Conservation (phyloP, 169 alveolate genomes). For the Plasmodium gonderi region DNA sequence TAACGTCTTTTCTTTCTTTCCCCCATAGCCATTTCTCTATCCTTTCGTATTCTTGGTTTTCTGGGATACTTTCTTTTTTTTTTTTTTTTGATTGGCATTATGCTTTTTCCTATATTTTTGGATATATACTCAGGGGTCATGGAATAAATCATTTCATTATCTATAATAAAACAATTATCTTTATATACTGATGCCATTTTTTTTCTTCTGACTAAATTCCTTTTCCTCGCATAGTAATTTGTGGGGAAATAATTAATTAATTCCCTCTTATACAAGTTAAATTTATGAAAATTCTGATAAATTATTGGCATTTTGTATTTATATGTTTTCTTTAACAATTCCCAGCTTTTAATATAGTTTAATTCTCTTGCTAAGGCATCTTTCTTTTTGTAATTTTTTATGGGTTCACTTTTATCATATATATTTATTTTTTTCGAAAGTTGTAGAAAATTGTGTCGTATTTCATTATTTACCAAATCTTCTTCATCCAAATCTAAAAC, state of each 20-base stretch:
- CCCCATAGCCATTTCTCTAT: not conserved
- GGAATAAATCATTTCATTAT: conserved; percentile 60
- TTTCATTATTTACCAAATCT: conserved; percentile 10
- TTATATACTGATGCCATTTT: not conserved
- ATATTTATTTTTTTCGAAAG: conserved; percentile 1
- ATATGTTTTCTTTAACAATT: conserved; percentile 34
- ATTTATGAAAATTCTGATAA: conserved; percentile 23
- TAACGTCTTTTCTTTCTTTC: not conserved
- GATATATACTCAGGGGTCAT: conserved; percentile 65
- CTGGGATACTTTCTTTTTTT: not conserved
- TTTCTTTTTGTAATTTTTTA: conserved; percentile 6
- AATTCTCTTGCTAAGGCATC: conserved; percentile 39
- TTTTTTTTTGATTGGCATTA: not conserved
- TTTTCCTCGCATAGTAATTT: conserved; percentile 22
- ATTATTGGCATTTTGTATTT: conserved; percentile 46
- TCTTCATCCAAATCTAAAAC: conserved; percentile 33
- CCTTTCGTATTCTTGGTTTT: not conserved
- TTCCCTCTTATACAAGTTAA: conserved; percentile 14
- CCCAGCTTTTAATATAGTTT: conserved; percentile 25
- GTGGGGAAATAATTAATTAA: conserved; percentile 11
- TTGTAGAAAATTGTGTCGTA: conserved; percentile 8
- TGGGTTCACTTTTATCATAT: conserved; percentile 46
- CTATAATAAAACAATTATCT: conserved; percentile 38
- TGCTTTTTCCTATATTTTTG: conserved; percentile 4
- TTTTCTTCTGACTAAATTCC: conserved; percentile 8